Evolutionary conservation across 2,329 filamentous ascomycete genomes (phyloP), one percentile per base, ranked within the genome.

Genomic region (Aspergillus arachidicola): DNA sequence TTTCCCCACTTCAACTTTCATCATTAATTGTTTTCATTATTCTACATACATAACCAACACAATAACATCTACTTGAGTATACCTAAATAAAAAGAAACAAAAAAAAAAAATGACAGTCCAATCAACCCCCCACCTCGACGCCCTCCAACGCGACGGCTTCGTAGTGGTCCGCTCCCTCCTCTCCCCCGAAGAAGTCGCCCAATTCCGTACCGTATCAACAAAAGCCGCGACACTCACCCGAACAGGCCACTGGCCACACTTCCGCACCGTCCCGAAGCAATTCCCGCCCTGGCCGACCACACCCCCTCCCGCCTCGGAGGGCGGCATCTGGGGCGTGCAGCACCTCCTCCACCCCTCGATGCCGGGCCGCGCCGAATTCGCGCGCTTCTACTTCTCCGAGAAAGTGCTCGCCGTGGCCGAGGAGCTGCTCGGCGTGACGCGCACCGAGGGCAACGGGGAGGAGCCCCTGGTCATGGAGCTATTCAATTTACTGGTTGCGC

Each of bases 281-380:
- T 97, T 96, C 80, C 93, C 93, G 0, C 93, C 93, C 0, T 96
- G 93, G 93, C 82, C 85, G 5, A 82, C 82, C n/a, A 81, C 83
- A 57, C 80, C 83, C 1, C 80, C 82, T 0, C 78, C 80, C 1
- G 76, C 77, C 43, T 74, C 74, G 0, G 76, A 81, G 57, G 79
- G 83, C 58, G 92, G 92, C 23, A 96, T 96, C 77, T 96, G 93
- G 93, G 93, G 92, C 66, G 90, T 96, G 3, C 93, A 96, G 82
- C 91, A 94, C 77, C 84, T 96, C 6, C 83, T 96, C 71, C 89
- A 94, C 76, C 92, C 92, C 0, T 81, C 84, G 1, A 86, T 94
- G 69, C 85, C 87, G 0, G 84, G 86, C 59, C 83, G 86, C 64
- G 76, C 82, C 3, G 75, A 83, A 3, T 96, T 94, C 77, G 85